Evolutionary conservation across 148 eudicot genomes (phyloP).

Genomic region (Heliosperma pusillum): DNA sequence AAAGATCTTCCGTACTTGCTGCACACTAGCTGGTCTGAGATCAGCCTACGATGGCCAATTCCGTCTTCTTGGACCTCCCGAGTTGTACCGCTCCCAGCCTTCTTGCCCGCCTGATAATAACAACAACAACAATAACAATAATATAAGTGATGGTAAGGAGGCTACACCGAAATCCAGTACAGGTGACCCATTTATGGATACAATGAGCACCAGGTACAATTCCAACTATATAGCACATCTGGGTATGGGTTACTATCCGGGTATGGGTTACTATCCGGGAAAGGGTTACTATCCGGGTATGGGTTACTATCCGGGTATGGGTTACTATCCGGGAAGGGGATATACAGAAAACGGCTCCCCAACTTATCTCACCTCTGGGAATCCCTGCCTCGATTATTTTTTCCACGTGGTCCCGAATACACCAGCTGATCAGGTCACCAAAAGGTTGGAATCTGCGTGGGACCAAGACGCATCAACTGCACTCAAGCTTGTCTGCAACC

Average conservation of each 20-base stretch:
- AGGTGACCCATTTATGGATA: slow-evolving; percentile 17
- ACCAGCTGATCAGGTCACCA: background rate
- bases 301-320: too few relatives aligned
- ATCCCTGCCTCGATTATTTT: slow-evolving; percentile 24
- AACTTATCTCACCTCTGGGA: slow-evolving; percentile 15
- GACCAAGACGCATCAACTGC: slow-evolving; percentile 11
- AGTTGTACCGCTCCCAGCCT: slow-evolving; percentile 3
- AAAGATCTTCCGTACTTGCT: background rate
- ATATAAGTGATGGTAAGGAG: too few relatives aligned
- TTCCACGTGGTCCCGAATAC: slow-evolving; percentile 19
- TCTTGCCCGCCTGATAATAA: too few relatives aligned
- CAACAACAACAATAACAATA: too few relatives aligned
- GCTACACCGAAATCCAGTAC: too few relatives aligned
- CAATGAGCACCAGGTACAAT: slow-evolving; percentile 12
- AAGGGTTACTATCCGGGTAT: too few relatives aligned
- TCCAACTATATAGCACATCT: too few relatives aligned
- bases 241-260: too few relatives aligned
- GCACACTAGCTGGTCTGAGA: background rate
- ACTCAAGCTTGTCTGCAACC: slow-evolving; percentile 22
- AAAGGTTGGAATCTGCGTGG: slow-evolving; percentile 11
- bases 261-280: too few relatives aligned
- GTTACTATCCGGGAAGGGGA: slow-evolving; percentile 16
- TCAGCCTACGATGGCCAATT: background rate
- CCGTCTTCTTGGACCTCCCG: slow-evolving; percentile 10
- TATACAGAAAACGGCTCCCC: slow-evolving; percentile 17